Conservation (phyloP, 73 alveolate genomes). For the Paraurostyla sp. region DNA sequence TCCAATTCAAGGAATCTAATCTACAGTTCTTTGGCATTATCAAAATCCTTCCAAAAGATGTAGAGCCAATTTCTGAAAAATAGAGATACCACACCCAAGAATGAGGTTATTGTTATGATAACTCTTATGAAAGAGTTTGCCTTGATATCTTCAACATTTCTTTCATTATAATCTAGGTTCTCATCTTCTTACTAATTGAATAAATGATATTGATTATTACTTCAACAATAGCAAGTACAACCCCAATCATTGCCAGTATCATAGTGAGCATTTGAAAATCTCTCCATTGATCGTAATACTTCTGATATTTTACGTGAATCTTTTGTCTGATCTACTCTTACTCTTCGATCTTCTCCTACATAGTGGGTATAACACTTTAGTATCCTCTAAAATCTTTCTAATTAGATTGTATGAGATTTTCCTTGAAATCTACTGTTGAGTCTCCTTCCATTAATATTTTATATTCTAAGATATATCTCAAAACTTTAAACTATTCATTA, state of each 20-base stretch:
- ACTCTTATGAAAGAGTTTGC: conserved; percentile 41
- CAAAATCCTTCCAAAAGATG: conserved; percentile 30
- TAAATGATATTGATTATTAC: neutral
- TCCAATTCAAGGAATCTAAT: conserved; percentile 6
- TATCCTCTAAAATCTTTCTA: too few species aligned
- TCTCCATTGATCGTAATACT: conserved; percentile 38
- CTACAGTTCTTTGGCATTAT: conserved; percentile 8
- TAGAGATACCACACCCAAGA: conserved; percentile 12
- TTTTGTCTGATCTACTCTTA: neutral
- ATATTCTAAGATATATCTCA: too few species aligned
- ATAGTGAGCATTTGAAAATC: conserved; percentile 35
- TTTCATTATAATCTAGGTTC: neutral
- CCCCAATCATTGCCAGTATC: conserved; percentile 57
- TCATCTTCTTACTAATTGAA: conserved; percentile 4
- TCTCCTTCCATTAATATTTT: too few species aligned
- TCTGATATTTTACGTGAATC: neutral
- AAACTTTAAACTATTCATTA: too few species aligned
- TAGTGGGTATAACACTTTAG: too few species aligned
- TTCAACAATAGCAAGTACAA: conserved; percentile 40
- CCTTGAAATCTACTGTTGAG: too few species aligned
- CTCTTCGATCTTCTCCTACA: neutral
- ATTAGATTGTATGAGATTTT: too few species aligned
- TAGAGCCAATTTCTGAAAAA: conserved; percentile 46
- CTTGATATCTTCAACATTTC: conserved; percentile 3
- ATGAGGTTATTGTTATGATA: conserved; percentile 37